phyloP scores from a whole-genome alignment of 148 eudicot genomes.

The Euryodendron excelsum region DNA sequence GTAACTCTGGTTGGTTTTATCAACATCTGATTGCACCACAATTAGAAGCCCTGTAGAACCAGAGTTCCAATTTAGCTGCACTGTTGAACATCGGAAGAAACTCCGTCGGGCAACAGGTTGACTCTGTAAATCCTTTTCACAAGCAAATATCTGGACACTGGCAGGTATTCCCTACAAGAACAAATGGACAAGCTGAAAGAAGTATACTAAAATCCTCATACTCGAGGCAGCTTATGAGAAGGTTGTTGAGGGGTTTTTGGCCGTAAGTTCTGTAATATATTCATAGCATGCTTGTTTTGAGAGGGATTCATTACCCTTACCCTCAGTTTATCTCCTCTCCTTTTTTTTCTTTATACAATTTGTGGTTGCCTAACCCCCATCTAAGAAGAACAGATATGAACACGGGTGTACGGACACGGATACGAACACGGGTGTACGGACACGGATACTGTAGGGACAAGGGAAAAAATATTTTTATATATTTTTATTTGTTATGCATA shows the following conservation, averaged over 20 bases:
- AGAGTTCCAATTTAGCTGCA: slow-evolving; percentile 79
- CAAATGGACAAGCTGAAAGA: slow-evolving; percentile 3
- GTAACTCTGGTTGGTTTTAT: slow-evolving; percentile 98
- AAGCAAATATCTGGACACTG: slow-evolving; percentile 82
- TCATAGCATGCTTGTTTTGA: background rate
- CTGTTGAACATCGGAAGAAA: slow-evolving; percentile 89
- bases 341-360: background rate
- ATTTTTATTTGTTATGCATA: too few relatives aligned
- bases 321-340: background rate
- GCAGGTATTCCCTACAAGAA: slow-evolving; percentile 85
- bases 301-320: background rate
- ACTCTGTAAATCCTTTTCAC: slow-evolving; percentile 54
- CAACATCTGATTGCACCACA: slow-evolving; percentile 95
- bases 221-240: background rate
- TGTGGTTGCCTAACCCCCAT: background rate
- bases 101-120: slow-evolving; percentile 89
- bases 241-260: background rate
- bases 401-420: too few relatives aligned
- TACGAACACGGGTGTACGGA: too few relatives aligned
- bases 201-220: slow-evolving; percentile 3
- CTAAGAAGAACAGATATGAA: too few relatives aligned
- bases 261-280: background rate
- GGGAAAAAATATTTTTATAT: too few relatives aligned
- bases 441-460: too few relatives aligned
- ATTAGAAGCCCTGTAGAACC: slow-evolving; percentile 87